phyloP scores from a whole-genome alignment of 1,284 basidiomycete species.

The Coniophora puteana region DNA sequence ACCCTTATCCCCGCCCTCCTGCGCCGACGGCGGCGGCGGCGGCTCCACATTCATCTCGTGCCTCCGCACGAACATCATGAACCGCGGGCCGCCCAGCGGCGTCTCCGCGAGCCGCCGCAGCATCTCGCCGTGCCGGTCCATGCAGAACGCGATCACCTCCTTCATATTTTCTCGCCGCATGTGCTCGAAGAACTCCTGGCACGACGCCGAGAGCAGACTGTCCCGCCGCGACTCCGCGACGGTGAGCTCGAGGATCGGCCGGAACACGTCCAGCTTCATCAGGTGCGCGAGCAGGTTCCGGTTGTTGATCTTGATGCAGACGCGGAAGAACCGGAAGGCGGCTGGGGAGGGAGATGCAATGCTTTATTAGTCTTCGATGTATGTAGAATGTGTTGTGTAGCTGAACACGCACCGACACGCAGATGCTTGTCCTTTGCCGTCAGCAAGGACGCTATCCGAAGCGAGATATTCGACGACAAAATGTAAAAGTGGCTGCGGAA shows the following conservation, averaged over 20 bases:
- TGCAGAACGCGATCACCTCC: conserved; percentile 79
- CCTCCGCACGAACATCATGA: conserved; percentile 70
- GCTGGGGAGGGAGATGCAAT: conserved; percentile 42
- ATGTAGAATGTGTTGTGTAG: conserved; percentile 2
- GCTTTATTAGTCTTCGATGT: conserved; percentile 14
- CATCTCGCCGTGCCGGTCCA: conserved; percentile 70
- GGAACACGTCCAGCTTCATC: conserved; percentile 81
- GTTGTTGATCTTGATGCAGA: conserved; percentile 83
- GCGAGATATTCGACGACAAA: conserved; percentile 73
- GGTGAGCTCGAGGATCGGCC: conserved; percentile 81
- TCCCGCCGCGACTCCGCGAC: conserved; percentile 81
- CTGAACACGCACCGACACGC: conserved; percentile 65
- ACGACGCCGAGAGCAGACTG: conserved; percentile 91
- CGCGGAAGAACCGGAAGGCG: conserved; percentile 88
- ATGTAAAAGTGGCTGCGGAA: conserved; percentile 92
- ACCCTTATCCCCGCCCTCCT: too few species aligned
- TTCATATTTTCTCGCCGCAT: conserved; percentile 88
- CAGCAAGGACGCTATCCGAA: conserved; percentile 76
- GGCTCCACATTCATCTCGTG: conserved; percentile 94
- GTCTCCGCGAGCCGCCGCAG: conserved; percentile 65
- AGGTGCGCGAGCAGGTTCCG: conserved; percentile 84
- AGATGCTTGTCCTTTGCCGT: conserved; percentile 88
- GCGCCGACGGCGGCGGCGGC: conserved; percentile 53
- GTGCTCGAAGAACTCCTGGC: conserved; percentile 92
- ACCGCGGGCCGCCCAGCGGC: conserved; percentile 62